Base-by-base conservation (phyloP, 148 eudicot species). In the Vaccinium vitisidaea region DNA sequence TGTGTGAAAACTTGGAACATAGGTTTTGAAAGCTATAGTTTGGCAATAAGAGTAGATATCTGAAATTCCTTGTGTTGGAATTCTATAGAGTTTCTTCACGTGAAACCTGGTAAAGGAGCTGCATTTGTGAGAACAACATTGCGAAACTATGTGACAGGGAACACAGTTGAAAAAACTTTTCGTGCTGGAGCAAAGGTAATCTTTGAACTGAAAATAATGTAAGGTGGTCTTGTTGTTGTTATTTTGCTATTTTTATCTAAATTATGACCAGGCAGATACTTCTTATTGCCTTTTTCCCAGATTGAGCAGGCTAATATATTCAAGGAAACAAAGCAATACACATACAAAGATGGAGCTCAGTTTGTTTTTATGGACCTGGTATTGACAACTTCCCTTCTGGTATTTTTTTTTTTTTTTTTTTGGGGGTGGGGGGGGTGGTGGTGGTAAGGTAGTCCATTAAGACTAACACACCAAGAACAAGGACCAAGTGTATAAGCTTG, bases 61-160 rank as follows among this genome's bases (percentile, higher is more conserved):
- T 82, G 12, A 39, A 53, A 58, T 30, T 69, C 54, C 65, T 36
- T 53, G 25, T 77, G 74, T 19, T 83, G 59, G 52, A 70, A 54
- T 80, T 85, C 59, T 89, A 80, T 83, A 95, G 98, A 94, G 89
- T 96, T 96, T 87, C 97, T 96, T 83, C 99, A 96, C 86, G 99
- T 96, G 79, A 96, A 96, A 84, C 99, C 99, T 59, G 99, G 99
- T 84, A 96, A 96, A 92, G 99, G 99, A 82, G 99, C 99, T 84
- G 99, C 99, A 8, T 96, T 90, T 92, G 97, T 96, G 83, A 92
- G 99, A 93, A 96, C 98, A 61, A 96, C 95, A 39, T 63, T 96
- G 91, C 89, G 94, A 49, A 96, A 96, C 87, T 90, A 91, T 85
- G 84, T 96, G 80, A 94, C 97, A 6, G 98, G 99, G 82, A 96